These are phyloP conservation scores for Serendipita sp. DNA, from an alignment of 768 basidiomycete genomes.

Conservation along the genomic window DNA sequence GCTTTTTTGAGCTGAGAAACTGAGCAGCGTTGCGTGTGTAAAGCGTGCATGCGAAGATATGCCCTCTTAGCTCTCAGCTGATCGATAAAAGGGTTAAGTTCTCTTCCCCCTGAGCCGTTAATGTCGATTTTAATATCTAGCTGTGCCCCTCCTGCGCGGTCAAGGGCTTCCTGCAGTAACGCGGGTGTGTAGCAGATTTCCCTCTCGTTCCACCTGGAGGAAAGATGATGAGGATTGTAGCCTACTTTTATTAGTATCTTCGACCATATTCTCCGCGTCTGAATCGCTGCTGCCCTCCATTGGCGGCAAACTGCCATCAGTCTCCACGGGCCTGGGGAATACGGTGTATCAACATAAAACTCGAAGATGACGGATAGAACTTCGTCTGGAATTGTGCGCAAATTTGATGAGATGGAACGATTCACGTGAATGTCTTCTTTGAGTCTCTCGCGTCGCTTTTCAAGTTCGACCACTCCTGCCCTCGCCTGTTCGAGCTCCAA, in stretches of 20 bases:
- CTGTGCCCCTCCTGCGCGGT: background rate
- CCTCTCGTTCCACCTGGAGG: background rate
- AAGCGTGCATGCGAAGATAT: background rate
- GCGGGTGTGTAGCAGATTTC: background rate
- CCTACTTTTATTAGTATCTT: background rate
- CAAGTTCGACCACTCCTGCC: background rate
- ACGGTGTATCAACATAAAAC: background rate
- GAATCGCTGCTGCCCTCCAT: background rate
- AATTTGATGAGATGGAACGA: background rate
- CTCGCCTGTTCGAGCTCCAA: too few relatives aligned
- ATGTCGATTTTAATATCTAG: background rate
- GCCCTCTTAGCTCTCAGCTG: background rate
- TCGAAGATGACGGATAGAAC: background rate
- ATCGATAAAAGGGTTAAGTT: too few relatives aligned
- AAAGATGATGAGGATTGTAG: background rate
- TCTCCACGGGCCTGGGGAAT: background rate
- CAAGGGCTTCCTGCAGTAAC: background rate
- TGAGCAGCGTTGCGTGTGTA: background rate
- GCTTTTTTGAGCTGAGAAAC: too few relatives aligned
- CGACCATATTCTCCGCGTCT: background rate
- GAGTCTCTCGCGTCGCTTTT: background rate
- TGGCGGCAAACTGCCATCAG: background rate
- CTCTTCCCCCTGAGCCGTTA: too few relatives aligned
- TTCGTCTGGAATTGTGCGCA: background rate
- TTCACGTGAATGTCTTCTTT: background rate